Conservation (phyloP, 805 yeast genomes). For the Komagataella pastoris region DNA sequence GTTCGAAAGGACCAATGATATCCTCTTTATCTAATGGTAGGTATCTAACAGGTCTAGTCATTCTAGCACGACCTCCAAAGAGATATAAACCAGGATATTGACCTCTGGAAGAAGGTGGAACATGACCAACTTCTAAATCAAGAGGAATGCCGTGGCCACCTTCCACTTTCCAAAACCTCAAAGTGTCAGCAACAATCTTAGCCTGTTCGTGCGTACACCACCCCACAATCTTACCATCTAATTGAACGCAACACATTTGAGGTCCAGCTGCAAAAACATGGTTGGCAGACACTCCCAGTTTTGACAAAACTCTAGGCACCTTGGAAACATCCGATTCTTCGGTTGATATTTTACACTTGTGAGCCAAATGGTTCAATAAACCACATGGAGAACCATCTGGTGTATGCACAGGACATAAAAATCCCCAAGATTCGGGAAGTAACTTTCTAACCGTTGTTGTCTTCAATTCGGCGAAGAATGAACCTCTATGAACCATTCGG, state of each 20-base stretch:
- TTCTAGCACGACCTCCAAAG: slow-evolving; percentile 86
- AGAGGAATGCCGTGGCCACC: slow-evolving; percentile 68
- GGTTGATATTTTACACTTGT: slow-evolving; percentile 84
- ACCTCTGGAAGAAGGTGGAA: slow-evolving; percentile 91
- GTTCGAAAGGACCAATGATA: slow-evolving; percentile 94
- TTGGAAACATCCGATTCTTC: slow-evolving; percentile 56
- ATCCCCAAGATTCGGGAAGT: slow-evolving; percentile 98
- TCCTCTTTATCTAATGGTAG: slow-evolving; percentile 76
- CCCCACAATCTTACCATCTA: slow-evolving; percentile 87
- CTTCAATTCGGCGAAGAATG: slow-evolving; percentile 95
- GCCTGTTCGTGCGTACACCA: slow-evolving; percentile 92
- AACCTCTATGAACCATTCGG: slow-evolving; percentile 99
- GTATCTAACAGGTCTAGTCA: slow-evolving; percentile 93
- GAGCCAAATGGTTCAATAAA: slow-evolving; percentile 89
- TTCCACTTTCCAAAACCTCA: slow-evolving; percentile 87
- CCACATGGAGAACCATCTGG: slow-evolving; percentile 99
- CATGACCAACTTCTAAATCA: slow-evolving; percentile 86
- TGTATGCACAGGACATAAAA: slow-evolving; percentile 96
- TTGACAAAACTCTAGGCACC: slow-evolving; percentile 51
- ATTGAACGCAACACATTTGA: slow-evolving; percentile 74
- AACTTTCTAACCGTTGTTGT: slow-evolving; percentile 95
- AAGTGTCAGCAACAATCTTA: slow-evolving; percentile 71
- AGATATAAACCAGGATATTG: slow-evolving; percentile 93
- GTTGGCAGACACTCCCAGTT: slow-evolving; percentile 74
- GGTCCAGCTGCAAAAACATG: slow-evolving; percentile 83